phyloP scores from a whole-genome alignment of 208 protist genomes.

The Trypanosoma congolense region DNA sequence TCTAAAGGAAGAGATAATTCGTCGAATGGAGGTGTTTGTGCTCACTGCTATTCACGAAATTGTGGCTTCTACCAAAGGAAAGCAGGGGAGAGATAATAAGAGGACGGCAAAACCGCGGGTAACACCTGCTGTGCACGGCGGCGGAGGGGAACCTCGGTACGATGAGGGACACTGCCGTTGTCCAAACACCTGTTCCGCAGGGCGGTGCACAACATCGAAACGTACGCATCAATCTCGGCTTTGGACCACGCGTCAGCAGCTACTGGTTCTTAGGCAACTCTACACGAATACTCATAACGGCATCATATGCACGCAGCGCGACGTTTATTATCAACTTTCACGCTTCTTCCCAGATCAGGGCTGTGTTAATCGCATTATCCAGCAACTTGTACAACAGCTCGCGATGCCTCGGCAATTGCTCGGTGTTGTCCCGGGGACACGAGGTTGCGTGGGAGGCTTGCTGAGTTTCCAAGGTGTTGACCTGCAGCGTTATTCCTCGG shows the following conservation, averaged over 20 bases:
- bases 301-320: constrained; percentile 62
- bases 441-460: constrained; percentile 56
- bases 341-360: constrained; percentile 47
- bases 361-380: constrained; percentile 42
- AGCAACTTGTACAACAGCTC: constrained; percentile 38
- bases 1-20: constrained; percentile 43
- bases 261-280: constrained; percentile 46
- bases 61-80: constrained; percentile 12
- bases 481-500: constrained; percentile 14
- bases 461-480: constrained; percentile 38
- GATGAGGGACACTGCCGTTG: not conserved
- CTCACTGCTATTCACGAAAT: constrained; percentile 23
- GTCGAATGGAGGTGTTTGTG: constrained; percentile 61
- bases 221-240: constrained; percentile 1
- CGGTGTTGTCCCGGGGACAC: constrained; percentile 60
- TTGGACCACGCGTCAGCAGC: constrained; percentile 16
- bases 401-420: constrained; percentile 52
- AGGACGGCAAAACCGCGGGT: not conserved
- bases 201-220: not conserved
- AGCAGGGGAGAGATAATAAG: not conserved
- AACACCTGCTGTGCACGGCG: not conserved
- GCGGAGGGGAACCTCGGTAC: not conserved
- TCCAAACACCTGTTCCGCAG: not conserved
- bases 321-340: constrained; percentile 79
- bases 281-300: constrained; percentile 36